A percentile compares a stretch with the other conserved stretches of the same genome.
phyloP scores from a whole-genome alignment of 148 eudicot genomes.

The Diospyros lotus region DNA sequence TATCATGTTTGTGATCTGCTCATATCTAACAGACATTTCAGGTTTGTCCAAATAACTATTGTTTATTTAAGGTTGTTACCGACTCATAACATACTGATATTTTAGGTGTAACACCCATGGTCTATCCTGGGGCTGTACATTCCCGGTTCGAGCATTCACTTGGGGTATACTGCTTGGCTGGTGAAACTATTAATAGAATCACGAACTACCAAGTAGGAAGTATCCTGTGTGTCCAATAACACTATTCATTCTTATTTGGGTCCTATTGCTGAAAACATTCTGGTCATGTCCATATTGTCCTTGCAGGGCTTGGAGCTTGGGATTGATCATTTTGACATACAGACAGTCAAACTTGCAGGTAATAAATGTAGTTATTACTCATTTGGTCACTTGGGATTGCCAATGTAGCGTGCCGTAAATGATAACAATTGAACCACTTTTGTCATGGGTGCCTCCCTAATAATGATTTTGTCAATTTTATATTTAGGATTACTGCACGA shows the following conservation, averaged over 20 bases:
- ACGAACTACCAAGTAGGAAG: slow-evolving; percentile 37
- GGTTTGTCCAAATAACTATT: neutral
- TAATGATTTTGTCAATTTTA: neutral
- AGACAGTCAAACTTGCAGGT: slow-evolving; percentile 63
- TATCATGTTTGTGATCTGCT: too few species aligned
- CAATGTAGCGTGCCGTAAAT: too few species aligned
- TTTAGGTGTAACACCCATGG: slow-evolving; percentile 51
- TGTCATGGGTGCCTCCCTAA: slow-evolving; percentile 1
- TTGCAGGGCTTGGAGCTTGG: slow-evolving; percentile 62
- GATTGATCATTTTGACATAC: slow-evolving; percentile 47
- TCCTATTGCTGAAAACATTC: slow-evolving; percentile 14
- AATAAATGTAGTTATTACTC: slow-evolving; percentile 1
- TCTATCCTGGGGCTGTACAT: slow-evolving; percentile 72
- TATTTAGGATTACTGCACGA: slow-evolving; percentile 55
- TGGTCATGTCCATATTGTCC: slow-evolving; percentile 1
- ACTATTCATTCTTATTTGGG: slow-evolving; percentile 11
- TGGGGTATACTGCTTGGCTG: slow-evolving; percentile 64
- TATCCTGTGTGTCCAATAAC: slow-evolving; percentile 6
- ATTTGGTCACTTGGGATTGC: neutral
- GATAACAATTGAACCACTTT: neutral
- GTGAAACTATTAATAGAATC: slow-evolving; percentile 39
- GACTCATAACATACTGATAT: neutral
- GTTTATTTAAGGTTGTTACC: slow-evolving; percentile 8
- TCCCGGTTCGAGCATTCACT: slow-evolving; percentile 74
- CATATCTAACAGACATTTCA: too few species aligned